Base-by-base conservation (phyloP, 371 early-diverging fungal species). In the Coemansia sp. region DNA sequence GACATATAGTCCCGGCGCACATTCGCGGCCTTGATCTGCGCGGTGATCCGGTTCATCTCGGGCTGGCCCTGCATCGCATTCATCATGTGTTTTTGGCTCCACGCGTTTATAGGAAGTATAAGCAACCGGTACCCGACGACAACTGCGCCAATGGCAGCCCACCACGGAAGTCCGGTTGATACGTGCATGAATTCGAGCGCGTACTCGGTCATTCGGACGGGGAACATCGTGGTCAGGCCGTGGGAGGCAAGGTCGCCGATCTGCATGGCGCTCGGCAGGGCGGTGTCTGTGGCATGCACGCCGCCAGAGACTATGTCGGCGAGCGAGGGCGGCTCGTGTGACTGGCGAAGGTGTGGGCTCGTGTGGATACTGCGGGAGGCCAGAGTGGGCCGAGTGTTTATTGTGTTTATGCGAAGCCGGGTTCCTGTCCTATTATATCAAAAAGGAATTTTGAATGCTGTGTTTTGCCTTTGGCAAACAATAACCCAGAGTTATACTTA, bases 141-240 rank as follows among this genome's bases (percentile, higher is more conserved):
- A 0, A 89, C 81, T 3, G 79, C 80, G 2, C 85, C 86, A 61
- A 98, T 95, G 6, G 95, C 88, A 0, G 84, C 93, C 91, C 92
- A 96, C 98, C 98, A 97, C 9, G 97, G 96, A 59, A 98, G 68
- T 1, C 94, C 96, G 9, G 89, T 87, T 44, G 83, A 81, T 6
- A 96, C 90, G 73, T 94, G 87, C 41, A 92, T 77, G 21, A 83
- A 84, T 78, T 98, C 98, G 59, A 96, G 67, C 23, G 87, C 67
- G 1, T 83, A 83, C 76, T 96, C 90, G 48, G 90, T 69, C 29
- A 84, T 71, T 48, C 94, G 96, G 2, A 90, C 90, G 23, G 95
- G 95, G 4, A 92, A 85, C 59, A 82, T 86, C 63, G 89, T 83
- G 67, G 85, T 88, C 60, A 94, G 81, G 17, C 94, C 94, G 82